A percentile compares a stretch with the other conserved stretches of the same genome.
phyloP scores from a whole-genome alignment of 1,284 basidiomycete genomes.

The Tylopilus orsonianus region DNA sequence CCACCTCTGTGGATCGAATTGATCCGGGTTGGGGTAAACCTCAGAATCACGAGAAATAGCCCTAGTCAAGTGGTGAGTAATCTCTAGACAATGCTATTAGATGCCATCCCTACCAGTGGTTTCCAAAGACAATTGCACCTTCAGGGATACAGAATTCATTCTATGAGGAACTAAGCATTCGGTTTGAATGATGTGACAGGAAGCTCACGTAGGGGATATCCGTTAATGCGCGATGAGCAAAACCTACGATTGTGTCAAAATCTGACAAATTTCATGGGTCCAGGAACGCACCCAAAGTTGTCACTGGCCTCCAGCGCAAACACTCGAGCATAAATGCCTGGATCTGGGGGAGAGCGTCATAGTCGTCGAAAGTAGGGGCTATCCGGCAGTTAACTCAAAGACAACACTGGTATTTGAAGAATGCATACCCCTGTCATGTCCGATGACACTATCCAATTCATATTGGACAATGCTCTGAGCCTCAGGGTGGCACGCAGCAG shows the following conservation, averaged over 20 bases:
- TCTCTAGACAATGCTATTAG: too few relatives aligned
- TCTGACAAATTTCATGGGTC: background rate
- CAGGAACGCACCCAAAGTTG: conserved; percentile 26
- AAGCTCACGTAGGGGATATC: conserved; percentile 33
- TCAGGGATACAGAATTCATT: conserved; percentile 32
- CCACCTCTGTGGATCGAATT: conserved; percentile 33
- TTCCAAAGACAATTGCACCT: conserved; percentile 35
- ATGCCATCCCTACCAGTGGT: conserved; percentile 28
- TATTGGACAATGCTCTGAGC: conserved; percentile 43
- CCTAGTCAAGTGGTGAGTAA: conserved; percentile 17
- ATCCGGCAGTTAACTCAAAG: background rate
- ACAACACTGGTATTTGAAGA: background rate
- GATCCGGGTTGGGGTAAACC: conserved; percentile 31
- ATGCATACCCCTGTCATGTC: conserved; percentile 38
- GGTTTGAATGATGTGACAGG: background rate
- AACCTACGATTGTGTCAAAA: conserved; percentile 23
- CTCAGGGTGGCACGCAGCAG: conserved; percentile 46
- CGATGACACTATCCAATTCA: conserved; percentile 45
- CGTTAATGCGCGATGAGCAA: conserved; percentile 30
- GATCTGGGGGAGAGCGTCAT: conserved; percentile 38
- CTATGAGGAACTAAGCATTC: conserved; percentile 16
- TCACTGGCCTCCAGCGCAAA: conserved; percentile 46
- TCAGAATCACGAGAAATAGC: conserved; percentile 33
- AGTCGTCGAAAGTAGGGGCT: conserved; percentile 44
- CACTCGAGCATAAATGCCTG: conserved; percentile 46